Conservation (phyloP, 495 filamentous ascomycete genomes). For the Penicillium pulvis region DNA sequence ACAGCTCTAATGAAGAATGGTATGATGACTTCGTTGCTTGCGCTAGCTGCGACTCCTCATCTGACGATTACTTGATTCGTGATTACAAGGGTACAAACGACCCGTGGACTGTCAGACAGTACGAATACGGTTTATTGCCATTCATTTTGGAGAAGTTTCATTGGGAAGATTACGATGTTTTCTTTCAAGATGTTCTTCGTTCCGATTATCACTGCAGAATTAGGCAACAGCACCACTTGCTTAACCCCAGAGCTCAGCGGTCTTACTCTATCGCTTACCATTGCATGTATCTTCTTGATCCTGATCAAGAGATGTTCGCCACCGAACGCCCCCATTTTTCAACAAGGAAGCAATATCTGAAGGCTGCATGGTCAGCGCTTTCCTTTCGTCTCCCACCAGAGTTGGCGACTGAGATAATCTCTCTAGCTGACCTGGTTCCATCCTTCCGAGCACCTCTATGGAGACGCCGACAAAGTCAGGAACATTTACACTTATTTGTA, state of each 20-base stretch:
- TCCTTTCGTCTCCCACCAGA: constrained; percentile 1
- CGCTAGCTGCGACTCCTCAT: neutral
- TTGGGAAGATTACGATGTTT: neutral
- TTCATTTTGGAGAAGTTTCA: neutral
- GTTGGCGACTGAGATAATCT: neutral
- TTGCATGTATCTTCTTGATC: neutral
- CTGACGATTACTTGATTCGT: neutral
- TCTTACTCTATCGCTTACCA: neutral
- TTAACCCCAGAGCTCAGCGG: no score
- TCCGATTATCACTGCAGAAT: no score
- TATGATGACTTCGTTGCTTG: neutral
- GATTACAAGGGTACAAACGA: no score
- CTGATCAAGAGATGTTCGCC: neutral
- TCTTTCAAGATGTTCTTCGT: neutral
- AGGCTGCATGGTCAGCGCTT: neutral
- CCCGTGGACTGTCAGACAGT: neutral
- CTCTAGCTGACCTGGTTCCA: neutral
- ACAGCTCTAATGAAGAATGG: no score
- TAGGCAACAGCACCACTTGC: no score
- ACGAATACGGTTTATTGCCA: neutral
- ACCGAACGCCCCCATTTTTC: neutral
- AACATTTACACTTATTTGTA: neutral
- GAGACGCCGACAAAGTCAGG: neutral
- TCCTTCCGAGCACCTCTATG: neutral
- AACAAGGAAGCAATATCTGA: neutral